phyloP scores from a whole-genome alignment of 1,284 basidiomycete species.

The Ceratorhiza oryzae-sativae region DNA sequence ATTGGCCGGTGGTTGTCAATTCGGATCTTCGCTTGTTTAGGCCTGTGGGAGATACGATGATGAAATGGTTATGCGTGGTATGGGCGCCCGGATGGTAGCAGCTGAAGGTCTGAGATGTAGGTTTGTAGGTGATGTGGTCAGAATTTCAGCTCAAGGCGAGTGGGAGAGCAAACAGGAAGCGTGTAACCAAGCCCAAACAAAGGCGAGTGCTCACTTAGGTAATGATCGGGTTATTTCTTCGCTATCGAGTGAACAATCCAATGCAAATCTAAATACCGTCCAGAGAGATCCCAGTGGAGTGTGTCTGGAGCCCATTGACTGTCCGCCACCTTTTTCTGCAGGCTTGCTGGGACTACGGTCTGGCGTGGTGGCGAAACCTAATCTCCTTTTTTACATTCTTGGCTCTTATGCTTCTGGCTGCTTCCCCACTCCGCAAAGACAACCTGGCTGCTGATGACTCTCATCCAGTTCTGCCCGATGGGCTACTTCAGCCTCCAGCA shows the following conservation, averaged over 20 bases:
- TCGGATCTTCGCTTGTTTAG: conserved; percentile 20
- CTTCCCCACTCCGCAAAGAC: conserved; percentile 26
- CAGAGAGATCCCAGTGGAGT: conserved; percentile 6
- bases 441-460: conserved; percentile 4
- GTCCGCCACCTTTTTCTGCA: background rate
- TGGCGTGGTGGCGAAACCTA: conserved; percentile 2
- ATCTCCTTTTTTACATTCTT: conserved; percentile 11
- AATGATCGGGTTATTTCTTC: conserved; percentile 6
- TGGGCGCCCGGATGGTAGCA: background rate
- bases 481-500: background rate
- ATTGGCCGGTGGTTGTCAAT: conserved; percentile 31
- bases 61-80: background rate
- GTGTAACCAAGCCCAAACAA: conserved; percentile 24
- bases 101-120: background rate
- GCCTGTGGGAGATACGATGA: background rate
- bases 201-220: conserved; percentile 21
- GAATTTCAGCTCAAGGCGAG: conserved; percentile 29
- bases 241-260: conserved; percentile 23
- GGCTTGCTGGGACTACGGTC: background rate
- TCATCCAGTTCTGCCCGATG: background rate
- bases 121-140: conserved; percentile 10
- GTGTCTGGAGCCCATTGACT: conserved; percentile 13
- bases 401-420: conserved; percentile 37
- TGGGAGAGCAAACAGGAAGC: conserved; percentile 22
- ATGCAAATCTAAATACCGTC: conserved; percentile 36